These are phyloP conservation scores for Tolypocladium endophyticum DNA, from an alignment of 2,329 filamentous ascomycete genomes.

Conservation along the genomic window DNA sequence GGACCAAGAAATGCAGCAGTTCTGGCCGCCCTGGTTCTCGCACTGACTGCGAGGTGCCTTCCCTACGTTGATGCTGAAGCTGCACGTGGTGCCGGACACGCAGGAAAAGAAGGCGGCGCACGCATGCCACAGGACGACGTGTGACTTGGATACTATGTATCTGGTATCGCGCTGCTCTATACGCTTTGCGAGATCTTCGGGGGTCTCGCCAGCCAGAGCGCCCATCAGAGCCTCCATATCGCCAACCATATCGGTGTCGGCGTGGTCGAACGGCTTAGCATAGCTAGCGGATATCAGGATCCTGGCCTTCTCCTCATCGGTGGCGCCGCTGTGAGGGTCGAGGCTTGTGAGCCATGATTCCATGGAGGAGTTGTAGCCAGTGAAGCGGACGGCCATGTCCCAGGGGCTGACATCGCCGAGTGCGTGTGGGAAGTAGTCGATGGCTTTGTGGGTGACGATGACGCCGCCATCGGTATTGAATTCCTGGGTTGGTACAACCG, in stretches of 20 bases:
- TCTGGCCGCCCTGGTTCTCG: neutral
- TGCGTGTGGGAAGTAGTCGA: neutral
- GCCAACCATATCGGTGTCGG: neutral
- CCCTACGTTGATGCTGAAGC: neutral
- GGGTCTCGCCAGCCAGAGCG: neutral
- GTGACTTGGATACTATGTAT: neutral
- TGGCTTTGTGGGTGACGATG: neutral
- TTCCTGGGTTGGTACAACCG: neutral
- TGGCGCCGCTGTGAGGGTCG: neutral
- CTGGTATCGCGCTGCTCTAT: neutral
- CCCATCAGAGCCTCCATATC: neutral
- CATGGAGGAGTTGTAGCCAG: neutral
- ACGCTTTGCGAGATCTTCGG: neutral
- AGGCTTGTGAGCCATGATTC: neutral
- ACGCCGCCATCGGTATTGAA: neutral
- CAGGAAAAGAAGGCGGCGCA: neutral
- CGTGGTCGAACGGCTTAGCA: neutral
- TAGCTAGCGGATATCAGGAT: neutral
- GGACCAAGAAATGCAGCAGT: neutral
- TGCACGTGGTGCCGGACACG: neutral
- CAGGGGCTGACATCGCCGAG: neutral
- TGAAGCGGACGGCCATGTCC: neutral
- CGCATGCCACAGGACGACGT: neutral
- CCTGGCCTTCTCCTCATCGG: neutral
- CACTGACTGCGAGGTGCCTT: neutral